A percentile compares a stretch with the other conserved stretches of the same genome.
Conservation (phyloP, 148 eudicot species). For the Cornus controversa region DNA sequence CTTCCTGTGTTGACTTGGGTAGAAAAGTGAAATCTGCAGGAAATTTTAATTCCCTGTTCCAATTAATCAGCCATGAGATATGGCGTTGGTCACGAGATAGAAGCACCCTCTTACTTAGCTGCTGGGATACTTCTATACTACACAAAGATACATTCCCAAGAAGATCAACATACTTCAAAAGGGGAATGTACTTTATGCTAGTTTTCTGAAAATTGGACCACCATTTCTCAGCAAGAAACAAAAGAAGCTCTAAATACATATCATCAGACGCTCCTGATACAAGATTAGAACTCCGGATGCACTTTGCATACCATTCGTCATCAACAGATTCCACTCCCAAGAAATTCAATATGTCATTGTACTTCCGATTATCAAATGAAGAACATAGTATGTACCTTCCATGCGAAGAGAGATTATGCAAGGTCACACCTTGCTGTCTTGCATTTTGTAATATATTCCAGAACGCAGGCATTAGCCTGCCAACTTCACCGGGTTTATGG, state of each 20-base stretch:
- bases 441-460: conserved; percentile 48
- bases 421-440: conserved; percentile 32
- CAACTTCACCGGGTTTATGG: conserved; percentile 57
- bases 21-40: conserved; percentile 6
- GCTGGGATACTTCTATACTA: conserved; percentile 24
- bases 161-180: conserved; percentile 46
- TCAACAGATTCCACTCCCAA: conserved; percentile 44
- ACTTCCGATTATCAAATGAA: conserved; percentile 48
- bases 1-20: conserved; percentile 22
- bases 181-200: conserved; percentile 34
- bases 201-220: conserved; percentile 29
- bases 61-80: conserved; percentile 32
- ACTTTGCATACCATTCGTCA: conserved; percentile 60
- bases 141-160: conserved; percentile 31
- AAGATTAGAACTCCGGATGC: conserved; percentile 60
- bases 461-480: conserved; percentile 49
- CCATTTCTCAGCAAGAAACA: conserved; percentile 54
- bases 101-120: conserved; percentile 10
- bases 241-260: conserved; percentile 47
- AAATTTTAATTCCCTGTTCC: conserved; percentile 27
- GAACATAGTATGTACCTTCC: conserved; percentile 52
- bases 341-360: conserved; percentile 40
- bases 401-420: conserved; percentile 59
- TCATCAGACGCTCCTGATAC: conserved; percentile 43
- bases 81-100: not conserved